Evolutionary conservation across 352 stramenopile species (phyloP), one percentile per base, ranked within the genome.

Genomic region (Thraustotheca clavata): DNA sequence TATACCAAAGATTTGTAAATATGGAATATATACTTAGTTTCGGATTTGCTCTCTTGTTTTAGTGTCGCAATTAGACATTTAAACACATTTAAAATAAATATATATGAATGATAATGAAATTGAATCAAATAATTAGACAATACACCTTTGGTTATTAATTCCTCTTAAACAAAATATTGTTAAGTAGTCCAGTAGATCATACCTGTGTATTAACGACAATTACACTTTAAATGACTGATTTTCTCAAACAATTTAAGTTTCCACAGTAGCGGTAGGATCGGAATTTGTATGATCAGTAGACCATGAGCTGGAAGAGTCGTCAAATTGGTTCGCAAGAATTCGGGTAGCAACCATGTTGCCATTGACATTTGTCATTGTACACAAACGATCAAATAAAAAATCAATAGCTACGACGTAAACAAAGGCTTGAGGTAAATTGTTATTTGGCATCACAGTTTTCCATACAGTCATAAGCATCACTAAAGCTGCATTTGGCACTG

Each of bases 321-420:
- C 60, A 12, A 74, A 68, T 16, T 69, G 36, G 47, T 73, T 49
- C 29, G 80, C 79, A 18, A 89, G 73, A 24, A 89, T 74, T 18
- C 80, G 76, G 46, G 68, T 78, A 27, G 87, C 72, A 29, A 86
- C 49, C 22, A 77, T 76, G 52, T 89, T 76, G 39, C 76, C 71
- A 43, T 73, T 79, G 38, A 89, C 73, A 67, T 87, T 86, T 39
- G 79, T 71, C 20, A 77, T 68, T 0, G 79, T 86, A 35, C 77
- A 67, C 36, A 86, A 73, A 16, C 76, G 74, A 50, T 87, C 76
- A 32, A 85, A 34, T 60, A 86, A 69, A 74, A 76, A 86, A 60
- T 88, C 78, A 24, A 70, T 85, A 22, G 73, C 78, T 20, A 86
- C 69, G 41, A 88, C 70, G 49, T 80, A 82, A 2, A 68, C 68